Percentiles rank a stretch among this genome's conserved stretches.
phyloP scores from a whole-genome alignment of 257 asterid species.

The Henckelia pumila region DNA sequence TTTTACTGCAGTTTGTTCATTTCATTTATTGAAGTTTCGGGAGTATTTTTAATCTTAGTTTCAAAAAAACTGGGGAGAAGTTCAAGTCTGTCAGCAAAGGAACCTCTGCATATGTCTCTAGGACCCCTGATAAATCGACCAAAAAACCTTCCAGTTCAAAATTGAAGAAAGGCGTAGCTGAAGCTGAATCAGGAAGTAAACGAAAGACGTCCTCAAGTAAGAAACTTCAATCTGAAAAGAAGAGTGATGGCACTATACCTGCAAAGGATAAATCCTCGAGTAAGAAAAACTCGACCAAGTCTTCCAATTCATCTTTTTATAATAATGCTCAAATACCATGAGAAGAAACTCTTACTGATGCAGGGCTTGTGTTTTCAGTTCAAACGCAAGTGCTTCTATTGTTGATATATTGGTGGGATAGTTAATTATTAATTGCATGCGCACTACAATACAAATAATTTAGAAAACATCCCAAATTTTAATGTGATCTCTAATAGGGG shows the following conservation, averaged over 20 bases:
- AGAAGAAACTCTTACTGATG: too few species aligned
- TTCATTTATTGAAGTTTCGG: too few species aligned
- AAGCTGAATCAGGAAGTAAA: conserved; percentile 42
- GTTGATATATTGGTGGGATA: not conserved
- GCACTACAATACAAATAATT: not conserved
- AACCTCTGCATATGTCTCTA: conserved; percentile 42
- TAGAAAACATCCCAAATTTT: too few species aligned
- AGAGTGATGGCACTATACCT: conserved; percentile 36
- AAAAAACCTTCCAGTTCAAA: conserved; percentile 43
- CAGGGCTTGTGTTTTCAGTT: not conserved
- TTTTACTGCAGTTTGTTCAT: too few species aligned
- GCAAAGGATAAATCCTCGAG: conserved; percentile 45
- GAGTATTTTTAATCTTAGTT: too few species aligned
- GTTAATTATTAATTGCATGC: conserved; percentile 9
- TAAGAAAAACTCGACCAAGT: conserved; percentile 46
- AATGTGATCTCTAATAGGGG: too few species aligned
- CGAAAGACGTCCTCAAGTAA: conserved; percentile 33
- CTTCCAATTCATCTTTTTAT: conserved; percentile 16
- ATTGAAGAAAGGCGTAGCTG: conserved; percentile 49
- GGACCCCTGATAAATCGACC: conserved; percentile 37
- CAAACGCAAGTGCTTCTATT: not conserved
- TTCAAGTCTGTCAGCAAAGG: conserved; percentile 47
- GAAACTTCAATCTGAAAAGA: conserved; percentile 49
- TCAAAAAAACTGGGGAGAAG: conserved; percentile 29
- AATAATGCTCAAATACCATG: too few species aligned